A percentile compares a stretch with the other conserved stretches of the same genome.
Conservation (phyloP, 768 basidiomycete genomes). For the Rhodosporidiobolus odoratus region DNA sequence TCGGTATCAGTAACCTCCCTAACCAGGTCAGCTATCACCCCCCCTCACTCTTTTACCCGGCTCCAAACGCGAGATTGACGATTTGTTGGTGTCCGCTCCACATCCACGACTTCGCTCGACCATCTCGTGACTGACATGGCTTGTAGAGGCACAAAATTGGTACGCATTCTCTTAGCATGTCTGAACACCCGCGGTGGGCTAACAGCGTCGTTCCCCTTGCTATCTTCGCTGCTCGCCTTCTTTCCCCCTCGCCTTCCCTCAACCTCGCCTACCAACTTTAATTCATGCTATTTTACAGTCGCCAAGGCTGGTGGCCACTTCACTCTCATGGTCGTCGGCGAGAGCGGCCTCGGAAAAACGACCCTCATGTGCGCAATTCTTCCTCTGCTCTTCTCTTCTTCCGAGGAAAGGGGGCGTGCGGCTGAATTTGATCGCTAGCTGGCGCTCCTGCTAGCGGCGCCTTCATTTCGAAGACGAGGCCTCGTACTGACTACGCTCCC, state of each 20-base stretch:
- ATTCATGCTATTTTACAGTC: constrained; percentile 49
- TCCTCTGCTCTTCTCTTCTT: too few species aligned
- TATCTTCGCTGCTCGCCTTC: not conserved
- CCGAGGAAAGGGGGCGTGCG: too few species aligned
- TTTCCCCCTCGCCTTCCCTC: not conserved
- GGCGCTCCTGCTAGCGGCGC: not conserved
- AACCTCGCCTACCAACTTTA: too few species aligned
- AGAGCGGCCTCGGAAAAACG: constrained; percentile 87
- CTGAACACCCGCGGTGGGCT: not conserved
- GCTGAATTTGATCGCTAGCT: not conserved
- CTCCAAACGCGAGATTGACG: too few species aligned
- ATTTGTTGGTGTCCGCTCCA: not conserved
- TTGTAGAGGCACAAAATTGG: constrained; percentile 90
- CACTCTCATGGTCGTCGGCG: constrained; percentile 99
- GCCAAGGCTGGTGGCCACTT: constrained; percentile 96
- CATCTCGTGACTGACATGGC: too few species aligned
- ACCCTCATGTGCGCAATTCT: constrained; percentile 28
- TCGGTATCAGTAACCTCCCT: not conserved
- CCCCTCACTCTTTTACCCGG: not conserved
- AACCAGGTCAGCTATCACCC: not conserved
- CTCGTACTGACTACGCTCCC: too few species aligned
- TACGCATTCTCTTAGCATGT: not conserved
- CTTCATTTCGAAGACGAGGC: too few species aligned
- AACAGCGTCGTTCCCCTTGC: not conserved
- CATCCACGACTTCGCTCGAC: not conserved